Evolutionary conservation across 2,329 filamentous ascomycete genomes (phyloP), one percentile per base, ranked within the genome.

Genomic region (Cryphonectria naterciae): DNA sequence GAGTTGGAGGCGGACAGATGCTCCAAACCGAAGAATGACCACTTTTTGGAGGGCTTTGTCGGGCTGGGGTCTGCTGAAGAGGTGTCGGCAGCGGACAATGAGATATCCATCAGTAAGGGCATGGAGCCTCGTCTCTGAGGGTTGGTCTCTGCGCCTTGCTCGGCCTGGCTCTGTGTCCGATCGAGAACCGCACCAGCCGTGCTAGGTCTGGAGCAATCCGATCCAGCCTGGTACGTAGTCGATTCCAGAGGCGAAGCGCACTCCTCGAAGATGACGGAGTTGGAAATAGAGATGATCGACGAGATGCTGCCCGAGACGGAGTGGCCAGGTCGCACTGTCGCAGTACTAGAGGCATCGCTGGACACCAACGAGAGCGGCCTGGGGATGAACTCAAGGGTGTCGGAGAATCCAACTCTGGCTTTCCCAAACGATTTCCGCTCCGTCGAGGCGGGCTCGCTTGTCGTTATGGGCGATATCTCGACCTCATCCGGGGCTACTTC

Each of bases 351-450:
- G 0, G 93, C 94, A 78, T 96, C 94, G 28, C 91, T 95, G 1
- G 94, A 97, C 19, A 97, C 90, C 28, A 95, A 85, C 1, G 95
- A 97, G 25, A 97, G 82, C 0, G 95, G 94, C 15, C 93, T 88
- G 6, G 92, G 92, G 75, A 95, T 95, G 73, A 92, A 94, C 79
- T 97, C 93, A 39, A 97, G 85, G 15, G 89, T 92, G 74, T 97
- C 94, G 0, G 93, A 94, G 77, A 97, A 97, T 0, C 92, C 93
- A 62, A 97, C 94, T 17, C 92, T 86, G 58, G 90, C 87, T 72
- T 68, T 73, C 52, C 69, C 65, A 25, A 71, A 73, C 1, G 71
- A 70, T 58, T 73, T 73, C 32, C 69, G 65, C n/a, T 62, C 62
- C 2, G 69, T 11, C 11, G 60, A 85, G 11, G 72, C 71, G 1